Evolutionary conservation across 177 flowering plant genomes (phyloP), one percentile per base, ranked within the genome.

Genomic region (Telopea speciosissima): DNA sequence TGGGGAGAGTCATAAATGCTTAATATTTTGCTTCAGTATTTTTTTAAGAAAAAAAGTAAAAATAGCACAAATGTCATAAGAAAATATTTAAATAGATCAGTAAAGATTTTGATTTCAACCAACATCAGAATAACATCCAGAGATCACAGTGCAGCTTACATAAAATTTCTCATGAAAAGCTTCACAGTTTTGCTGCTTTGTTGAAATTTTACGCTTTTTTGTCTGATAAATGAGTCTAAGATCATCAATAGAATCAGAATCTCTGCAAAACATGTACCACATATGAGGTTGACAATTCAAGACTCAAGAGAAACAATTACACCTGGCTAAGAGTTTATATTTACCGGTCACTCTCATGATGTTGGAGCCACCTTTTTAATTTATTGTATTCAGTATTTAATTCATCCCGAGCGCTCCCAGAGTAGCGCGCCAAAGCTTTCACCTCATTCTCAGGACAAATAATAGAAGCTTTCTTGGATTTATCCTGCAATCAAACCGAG

Each of bases 391-490:
- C 85, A n/a, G 91, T 95, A 79, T 87, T 87, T 3, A 96, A 85
- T 75, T 96, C 86, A 74, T 90, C 97, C 9, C 88, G 88, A 17
- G 87, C 84, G 72, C 81, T 82, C 26, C 77, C 90, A 69, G 76
- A 77, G 74, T 82, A 79, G 70, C 85, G 90, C 64, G 90, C 96
- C 71, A 90, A 72, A 79, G 85, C 86, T 79, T 91, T 87, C 74
- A 91, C 62, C 73, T 90, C 99, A 84, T 84, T 86, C 81, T 91
- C 96, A 67, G 88, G 87, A 80, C 96, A 91, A 56, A 96, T 85
- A 28, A 85, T 83, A 56, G 98, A 89, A 64, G 97, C 97, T 82
- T 96, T 96, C 73, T 73, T 73, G 73, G 68, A 75, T 73, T 73
- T 83, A 68, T 86, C 95, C 99, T 96, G 83, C 71, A 82, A 58